A percentile compares a stretch with the other conserved stretches of the same genome.
phyloP scores from a whole-genome alignment of 163 green algal genomes.

The Botryococcus braunii region DNA sequence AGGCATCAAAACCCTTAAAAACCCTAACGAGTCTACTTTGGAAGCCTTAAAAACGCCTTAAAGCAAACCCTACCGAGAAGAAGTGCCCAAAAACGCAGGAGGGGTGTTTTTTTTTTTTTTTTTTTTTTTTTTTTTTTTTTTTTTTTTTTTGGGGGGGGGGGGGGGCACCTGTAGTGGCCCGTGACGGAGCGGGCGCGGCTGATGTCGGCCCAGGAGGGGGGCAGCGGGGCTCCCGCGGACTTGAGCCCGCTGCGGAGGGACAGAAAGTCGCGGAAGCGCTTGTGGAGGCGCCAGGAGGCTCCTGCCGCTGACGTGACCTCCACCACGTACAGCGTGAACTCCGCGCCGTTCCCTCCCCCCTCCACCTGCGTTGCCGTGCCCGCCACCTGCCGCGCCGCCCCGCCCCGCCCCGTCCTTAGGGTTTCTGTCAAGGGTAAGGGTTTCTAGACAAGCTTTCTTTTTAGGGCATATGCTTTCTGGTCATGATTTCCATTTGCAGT shows the following conservation, averaged over 20 bases:
- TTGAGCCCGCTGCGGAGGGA: conserved; percentile 1
- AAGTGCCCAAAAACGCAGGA: too few relatives aligned
- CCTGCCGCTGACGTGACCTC: conserved; percentile 2
- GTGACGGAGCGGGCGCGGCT: conserved; percentile 13
- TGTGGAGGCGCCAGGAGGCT: conserved; percentile 1
- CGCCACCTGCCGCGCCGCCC: conserved; percentile 1
- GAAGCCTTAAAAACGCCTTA: too few relatives aligned
- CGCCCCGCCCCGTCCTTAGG: too few relatives aligned
- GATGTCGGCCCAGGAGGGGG: conserved; percentile 5
- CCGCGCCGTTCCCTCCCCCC: neutral
- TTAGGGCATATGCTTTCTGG: too few relatives aligned
- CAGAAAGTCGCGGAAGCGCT: conserved; percentile 13
- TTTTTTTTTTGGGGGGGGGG: neutral
- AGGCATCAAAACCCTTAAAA: neutral
- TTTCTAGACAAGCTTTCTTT: too few relatives aligned
- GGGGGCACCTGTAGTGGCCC: conserved; percentile 7
- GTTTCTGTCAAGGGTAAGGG: too few relatives aligned
- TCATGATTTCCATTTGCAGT: too few relatives aligned
- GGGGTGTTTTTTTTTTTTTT: too few relatives aligned
- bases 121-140: neutral
- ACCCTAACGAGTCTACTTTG: too few relatives aligned
- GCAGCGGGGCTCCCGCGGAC: neutral
- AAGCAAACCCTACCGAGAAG: too few relatives aligned
- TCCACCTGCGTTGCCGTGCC: neutral
- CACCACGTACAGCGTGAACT: conserved; percentile 10